Base-by-base conservation (phyloP, 2,329 filamentous ascomycete genomes). In the Arthrobotrys sinensis region DNA sequence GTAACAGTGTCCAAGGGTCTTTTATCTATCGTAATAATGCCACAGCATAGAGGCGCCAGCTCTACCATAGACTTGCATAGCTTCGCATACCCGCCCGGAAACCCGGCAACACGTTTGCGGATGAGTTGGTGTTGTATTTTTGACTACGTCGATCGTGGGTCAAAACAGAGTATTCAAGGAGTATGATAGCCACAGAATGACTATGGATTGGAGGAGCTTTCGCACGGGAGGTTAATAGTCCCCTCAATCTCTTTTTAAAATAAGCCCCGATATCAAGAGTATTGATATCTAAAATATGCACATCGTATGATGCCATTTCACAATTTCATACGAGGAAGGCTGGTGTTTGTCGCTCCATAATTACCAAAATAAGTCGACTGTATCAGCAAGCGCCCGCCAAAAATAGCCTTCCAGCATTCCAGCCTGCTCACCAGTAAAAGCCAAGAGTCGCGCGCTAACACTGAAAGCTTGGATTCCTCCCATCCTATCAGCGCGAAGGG, bases 361-460 rank as follows among this genome's bases (percentile, higher is more conserved):
- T 66, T 77, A 28, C 73, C 52, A 6, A 19, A 69, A 70, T 50
- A 12, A 43, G 38, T n/a, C 3, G 43, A 34, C n/a, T 65, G 64
- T 66, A 69, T 76, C 71, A 76, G 32, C 12, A 70, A 55, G 65
- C 73, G 73, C 73, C 66, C 32, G 14, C 73, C 73, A 70, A 70
- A 77, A 77, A 76, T 76, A 76, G 48, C 48, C 32, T 52, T 7
- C 52, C 46, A 28, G 5, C 70, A 68, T 36, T 53, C 32, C 40
- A 38, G 36, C 28, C 19, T 45, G 14, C 16, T 16, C 43, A 43
- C n/a, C 36, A 65, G 21, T 48, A 1, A 46, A 16, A 57, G 72
- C 73, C 66, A 71, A 70, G 62, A 77, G 73, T 77, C 73, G 73
- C 73, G 73, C 73, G 73, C 73, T 67, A 77, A 70, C 34, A 43